Percentiles rank a stretch among this genome's conserved stretches.
phyloP scores from a whole-genome alignment of 805 yeast genomes.

The Ogataea allantospora region DNA sequence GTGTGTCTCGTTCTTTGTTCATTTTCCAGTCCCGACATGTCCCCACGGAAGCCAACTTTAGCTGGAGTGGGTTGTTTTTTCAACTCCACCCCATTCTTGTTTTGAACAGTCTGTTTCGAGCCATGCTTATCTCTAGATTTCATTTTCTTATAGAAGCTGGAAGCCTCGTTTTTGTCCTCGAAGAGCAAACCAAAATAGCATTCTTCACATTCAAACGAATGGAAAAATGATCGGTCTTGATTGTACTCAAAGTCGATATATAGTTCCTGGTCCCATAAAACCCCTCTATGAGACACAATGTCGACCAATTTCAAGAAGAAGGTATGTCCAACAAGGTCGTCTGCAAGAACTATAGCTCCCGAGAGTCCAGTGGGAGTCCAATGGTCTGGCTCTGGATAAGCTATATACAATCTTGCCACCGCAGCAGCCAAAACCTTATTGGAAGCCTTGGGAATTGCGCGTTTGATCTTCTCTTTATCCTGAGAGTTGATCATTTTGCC shows the following conservation, averaged over 20 bases:
- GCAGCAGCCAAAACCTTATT: constrained; percentile 89
- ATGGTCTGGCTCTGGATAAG: constrained; percentile 75
- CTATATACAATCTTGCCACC: constrained; percentile 84
- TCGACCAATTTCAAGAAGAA: constrained; percentile 89
- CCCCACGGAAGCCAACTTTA: constrained; percentile 67
- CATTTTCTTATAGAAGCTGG: constrained; percentile 79
- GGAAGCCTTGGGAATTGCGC: constrained; percentile 83
- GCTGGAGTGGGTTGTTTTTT: constrained; percentile 45
- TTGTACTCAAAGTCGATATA: constrained; percentile 84
- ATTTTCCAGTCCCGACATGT: constrained; percentile 34
- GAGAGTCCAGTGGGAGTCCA: constrained; percentile 89
- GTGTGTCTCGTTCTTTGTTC: constrained; percentile 56
- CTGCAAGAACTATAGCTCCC: constrained; percentile 86
- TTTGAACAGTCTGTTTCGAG: constrained; percentile 78
- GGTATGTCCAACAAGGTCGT: constrained; percentile 92
- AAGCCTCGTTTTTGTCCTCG: constrained; percentile 85
- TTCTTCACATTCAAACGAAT: constrained; percentile 89
- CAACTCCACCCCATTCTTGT: constrained; percentile 84
- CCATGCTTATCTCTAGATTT: constrained; percentile 75
- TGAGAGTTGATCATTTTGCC: constrained; percentile 37
- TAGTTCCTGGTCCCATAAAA: constrained; percentile 95
- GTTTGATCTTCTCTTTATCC: constrained; percentile 87
- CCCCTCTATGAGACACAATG: constrained; percentile 77
- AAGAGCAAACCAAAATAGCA: constrained; percentile 84
- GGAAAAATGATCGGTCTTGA: constrained; percentile 94